Conservation (phyloP, 495 filamentous ascomycete species). For the Neurospora tetraspora region DNA sequence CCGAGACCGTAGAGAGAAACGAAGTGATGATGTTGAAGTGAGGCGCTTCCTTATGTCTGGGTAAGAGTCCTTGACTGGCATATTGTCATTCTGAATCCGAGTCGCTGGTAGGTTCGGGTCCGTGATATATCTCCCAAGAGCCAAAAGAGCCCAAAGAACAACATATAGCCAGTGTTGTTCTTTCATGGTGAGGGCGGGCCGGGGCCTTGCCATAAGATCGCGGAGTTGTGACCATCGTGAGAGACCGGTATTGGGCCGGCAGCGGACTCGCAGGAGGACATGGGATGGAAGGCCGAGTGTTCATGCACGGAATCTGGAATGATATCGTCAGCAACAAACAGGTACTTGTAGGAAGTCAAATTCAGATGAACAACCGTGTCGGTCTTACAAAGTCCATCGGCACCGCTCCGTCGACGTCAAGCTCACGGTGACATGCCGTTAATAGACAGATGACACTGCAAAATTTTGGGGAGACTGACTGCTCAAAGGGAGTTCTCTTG, state of each 20-base stretch:
- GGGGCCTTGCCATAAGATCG: too few relatives aligned
- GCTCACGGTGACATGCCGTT: neutral
- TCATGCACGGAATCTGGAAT: neutral
- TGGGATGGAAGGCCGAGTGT: neutral
- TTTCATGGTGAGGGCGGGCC: too few relatives aligned
- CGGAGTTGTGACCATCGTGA: neutral
- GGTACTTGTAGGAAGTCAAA: neutral
- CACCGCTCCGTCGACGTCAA: neutral
- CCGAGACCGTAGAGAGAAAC: neutral
- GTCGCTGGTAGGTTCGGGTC: too few relatives aligned
- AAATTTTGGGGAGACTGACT: neutral
- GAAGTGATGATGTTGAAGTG: neutral
- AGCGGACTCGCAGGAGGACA: neutral
- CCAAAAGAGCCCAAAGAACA: too few relatives aligned
- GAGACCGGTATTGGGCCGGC: neutral
- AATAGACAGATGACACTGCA: neutral
- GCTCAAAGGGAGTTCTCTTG: neutral
- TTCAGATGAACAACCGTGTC: neutral
- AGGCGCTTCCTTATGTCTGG: too few relatives aligned
- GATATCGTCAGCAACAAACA: neutral
- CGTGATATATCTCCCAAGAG: too few relatives aligned
- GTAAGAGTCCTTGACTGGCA: too few relatives aligned
- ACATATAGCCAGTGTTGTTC: too few relatives aligned
- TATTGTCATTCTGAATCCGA: too few relatives aligned
- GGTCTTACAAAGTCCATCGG: neutral